phyloP scores from a whole-genome alignment of 305 asterid species.

The Fraxinus floribunda region DNA sequence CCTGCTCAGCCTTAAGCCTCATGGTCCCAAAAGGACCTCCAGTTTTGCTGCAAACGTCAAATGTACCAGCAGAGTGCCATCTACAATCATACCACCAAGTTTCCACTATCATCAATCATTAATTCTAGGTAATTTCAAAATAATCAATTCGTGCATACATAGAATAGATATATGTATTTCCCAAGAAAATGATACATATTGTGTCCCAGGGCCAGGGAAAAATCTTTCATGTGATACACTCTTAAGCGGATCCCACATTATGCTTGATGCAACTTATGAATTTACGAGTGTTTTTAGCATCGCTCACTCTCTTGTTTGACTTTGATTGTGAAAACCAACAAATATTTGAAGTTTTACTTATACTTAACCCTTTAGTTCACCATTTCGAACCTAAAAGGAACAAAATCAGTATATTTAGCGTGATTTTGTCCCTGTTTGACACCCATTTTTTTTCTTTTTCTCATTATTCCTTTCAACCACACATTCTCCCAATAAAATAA shows the following conservation, averaged over 20 bases:
- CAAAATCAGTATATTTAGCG: not conserved
- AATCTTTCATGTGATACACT: not conserved
- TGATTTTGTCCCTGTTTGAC: not conserved
- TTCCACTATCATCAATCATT: not conserved
- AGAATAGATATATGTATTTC: not conserved
- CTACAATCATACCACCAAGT: slow-evolving; percentile 29
- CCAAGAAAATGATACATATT: not conserved
- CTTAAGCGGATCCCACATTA: not conserved
- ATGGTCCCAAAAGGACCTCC: slow-evolving; percentile 98
- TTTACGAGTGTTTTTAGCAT: not conserved
- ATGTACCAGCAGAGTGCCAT: slow-evolving; percentile 98
- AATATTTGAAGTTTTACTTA: not conserved
- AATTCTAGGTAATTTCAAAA: not conserved
- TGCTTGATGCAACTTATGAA: not conserved
- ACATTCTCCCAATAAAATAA: no score
- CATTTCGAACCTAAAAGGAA: not conserved
- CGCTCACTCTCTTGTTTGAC: not conserved
- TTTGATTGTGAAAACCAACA: not conserved
- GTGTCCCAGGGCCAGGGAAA: not conserved
- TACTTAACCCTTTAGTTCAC: not conserved
- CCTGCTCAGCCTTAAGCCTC: slow-evolving; percentile 63
- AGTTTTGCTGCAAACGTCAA: slow-evolving; percentile 55
- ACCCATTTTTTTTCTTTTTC: no score
- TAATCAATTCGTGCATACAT: not conserved
- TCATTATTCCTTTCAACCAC: no score